A percentile compares a stretch with the other conserved stretches of the same genome.
These are phyloP conservation scores for Aristolochia fimbriata DNA, from an alignment of 164 flowering plant genomes.

Conservation along the genomic window DNA sequence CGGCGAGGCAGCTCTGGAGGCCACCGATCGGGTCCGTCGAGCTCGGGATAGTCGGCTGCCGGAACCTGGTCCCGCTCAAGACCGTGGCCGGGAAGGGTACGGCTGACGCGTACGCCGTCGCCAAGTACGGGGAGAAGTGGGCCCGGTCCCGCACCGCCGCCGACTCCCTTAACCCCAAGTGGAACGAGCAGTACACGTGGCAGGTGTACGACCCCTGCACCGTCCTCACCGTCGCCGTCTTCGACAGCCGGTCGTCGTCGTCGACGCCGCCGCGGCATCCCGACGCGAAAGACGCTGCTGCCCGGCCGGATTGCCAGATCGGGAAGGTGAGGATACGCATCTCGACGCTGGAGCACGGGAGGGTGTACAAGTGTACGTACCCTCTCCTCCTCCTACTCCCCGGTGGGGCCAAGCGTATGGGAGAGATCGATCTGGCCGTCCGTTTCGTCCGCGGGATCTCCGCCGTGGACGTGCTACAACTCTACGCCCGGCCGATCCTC, in stretches of 20 bases:
- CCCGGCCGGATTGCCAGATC: conserved; percentile 48
- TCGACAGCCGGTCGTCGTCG: conserved; percentile 16
- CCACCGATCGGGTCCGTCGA: conserved; percentile 65
- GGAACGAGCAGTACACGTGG: conserved; percentile 98
- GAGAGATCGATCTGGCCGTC: conserved; percentile 70
- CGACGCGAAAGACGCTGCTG: conserved; percentile 21
- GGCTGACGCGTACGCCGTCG: conserved; percentile 75
- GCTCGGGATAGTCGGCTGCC: conserved; percentile 74
- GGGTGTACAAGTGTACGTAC: conserved; percentile 49
- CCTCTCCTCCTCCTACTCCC: conserved; percentile 41
- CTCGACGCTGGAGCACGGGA: conserved; percentile 54
- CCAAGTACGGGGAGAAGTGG: conserved; percentile 87
- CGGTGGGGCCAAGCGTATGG: conserved; percentile 59
- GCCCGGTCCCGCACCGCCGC: conserved; percentile 64
- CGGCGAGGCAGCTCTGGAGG: conserved; percentile 88
- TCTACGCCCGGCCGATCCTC: conserved; percentile 57
- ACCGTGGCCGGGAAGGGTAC: conserved; percentile 49
- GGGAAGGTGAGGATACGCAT: conserved; percentile 83
- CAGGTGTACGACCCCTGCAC: conserved; percentile 85
- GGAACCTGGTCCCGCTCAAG: conserved; percentile 61
- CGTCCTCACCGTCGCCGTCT: conserved; percentile 62
- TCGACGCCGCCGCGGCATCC: too few species aligned
- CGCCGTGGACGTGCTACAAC: conserved; percentile 49
- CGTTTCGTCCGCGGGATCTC: conserved; percentile 42
- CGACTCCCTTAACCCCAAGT: conserved; percentile 58